phyloP scores from a whole-genome alignment of 352 stramenopile species.

The Aphanomyces stellatus region DNA sequence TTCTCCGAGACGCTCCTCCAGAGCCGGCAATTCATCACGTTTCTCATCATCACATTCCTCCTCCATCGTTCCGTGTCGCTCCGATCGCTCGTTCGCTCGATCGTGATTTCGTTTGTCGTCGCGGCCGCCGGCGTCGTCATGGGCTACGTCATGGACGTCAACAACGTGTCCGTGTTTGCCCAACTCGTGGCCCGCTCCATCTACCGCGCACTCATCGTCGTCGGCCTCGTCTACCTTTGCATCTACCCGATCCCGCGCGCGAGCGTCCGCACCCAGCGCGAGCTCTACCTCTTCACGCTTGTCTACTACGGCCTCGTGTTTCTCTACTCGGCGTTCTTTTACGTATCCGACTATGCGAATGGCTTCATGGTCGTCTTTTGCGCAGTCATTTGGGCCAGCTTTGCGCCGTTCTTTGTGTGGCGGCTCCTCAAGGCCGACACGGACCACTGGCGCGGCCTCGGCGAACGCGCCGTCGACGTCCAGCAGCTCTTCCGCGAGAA shows the following conservation, averaged over 20 bases:
- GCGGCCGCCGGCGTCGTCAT: neutral
- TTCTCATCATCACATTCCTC: neutral
- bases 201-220: neutral
- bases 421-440: slow-evolving; percentile 46
- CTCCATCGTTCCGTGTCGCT: neutral
- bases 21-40: neutral
- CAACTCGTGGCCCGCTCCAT: neutral
- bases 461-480: slow-evolving; percentile 28
- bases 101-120: neutral
- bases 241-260: neutral
- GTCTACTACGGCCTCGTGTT: neutral
- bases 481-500: slow-evolving; percentile 30
- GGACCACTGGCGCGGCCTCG: slow-evolving; percentile 51
- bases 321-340: neutral
- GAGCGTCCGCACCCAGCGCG: neutral
- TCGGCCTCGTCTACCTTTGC: neutral
- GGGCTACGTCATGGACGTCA: neutral
- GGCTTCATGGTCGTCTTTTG: neutral
- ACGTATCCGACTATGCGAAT: neutral
- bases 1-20: neutral
- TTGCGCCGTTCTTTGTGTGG: slow-evolving; percentile 21
- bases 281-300: neutral
- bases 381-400: neutral
- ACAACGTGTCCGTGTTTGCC: neutral
- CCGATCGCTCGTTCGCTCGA: neutral